phyloP scores from a whole-genome alignment of 768 basidiomycete species.

The Lactifluus hygrophoroides region DNA sequence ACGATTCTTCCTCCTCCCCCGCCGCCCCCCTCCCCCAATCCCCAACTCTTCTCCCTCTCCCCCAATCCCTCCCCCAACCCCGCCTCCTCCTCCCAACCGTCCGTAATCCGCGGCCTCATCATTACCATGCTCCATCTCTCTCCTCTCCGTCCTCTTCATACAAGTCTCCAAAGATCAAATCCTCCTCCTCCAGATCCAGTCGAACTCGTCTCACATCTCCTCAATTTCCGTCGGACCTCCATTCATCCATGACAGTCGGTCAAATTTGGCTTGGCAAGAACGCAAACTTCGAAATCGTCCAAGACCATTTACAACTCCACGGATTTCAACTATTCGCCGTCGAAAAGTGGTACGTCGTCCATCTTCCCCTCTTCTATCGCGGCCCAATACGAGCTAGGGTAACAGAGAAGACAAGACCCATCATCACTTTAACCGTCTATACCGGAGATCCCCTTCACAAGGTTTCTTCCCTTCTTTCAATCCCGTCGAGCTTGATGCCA shows the following conservation, averaged over 20 bases:
- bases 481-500: not conserved
- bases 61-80: not conserved
- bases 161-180: constrained; percentile 14
- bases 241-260: constrained; percentile 1
- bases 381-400: constrained; percentile 37
- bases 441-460: constrained; percentile 68
- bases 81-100: constrained; percentile 20
- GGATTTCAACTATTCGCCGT: constrained; percentile 83
- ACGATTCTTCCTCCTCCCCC: constrained; percentile 1
- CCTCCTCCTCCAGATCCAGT: constrained; percentile 7
- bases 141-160: not conserved
- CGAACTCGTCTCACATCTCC: constrained; percentile 13
- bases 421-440: constrained; percentile 61
- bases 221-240: not conserved
- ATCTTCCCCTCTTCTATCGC: not conserved
- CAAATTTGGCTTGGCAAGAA: constrained; percentile 37
- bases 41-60: not conserved
- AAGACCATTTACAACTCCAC: constrained; percentile 40
- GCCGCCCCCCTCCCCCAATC: not conserved
- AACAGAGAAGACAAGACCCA: constrained; percentile 51
- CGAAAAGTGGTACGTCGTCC: constrained; percentile 57
- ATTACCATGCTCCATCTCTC: not conserved
- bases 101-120: not conserved
- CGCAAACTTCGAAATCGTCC: constrained; percentile 41
- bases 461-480: constrained; percentile 26